Conservation (phyloP, 495 filamentous ascomycete genomes). For the Neurospora pannonica region DNA sequence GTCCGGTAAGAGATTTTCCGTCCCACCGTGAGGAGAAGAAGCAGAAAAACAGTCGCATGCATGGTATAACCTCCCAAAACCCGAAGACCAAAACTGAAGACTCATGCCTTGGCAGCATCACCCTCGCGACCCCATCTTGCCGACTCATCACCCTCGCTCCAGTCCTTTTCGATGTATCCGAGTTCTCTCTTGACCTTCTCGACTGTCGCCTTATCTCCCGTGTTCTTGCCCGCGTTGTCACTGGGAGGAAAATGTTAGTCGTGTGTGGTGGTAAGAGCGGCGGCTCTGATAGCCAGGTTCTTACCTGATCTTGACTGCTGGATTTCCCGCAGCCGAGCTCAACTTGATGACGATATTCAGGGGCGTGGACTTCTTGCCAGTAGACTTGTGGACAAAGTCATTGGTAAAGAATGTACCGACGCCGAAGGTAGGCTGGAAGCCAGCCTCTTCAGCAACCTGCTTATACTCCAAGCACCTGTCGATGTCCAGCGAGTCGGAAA, state of each 20-base stretch:
- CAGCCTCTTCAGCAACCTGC: constrained; percentile 62
- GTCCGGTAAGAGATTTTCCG: neutral
- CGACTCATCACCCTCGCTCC: constrained; percentile 76
- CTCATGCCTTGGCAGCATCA: constrained; percentile 11
- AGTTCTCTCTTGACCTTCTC: constrained; percentile 73
- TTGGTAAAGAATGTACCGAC: constrained; percentile 95
- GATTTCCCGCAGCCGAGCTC: constrained; percentile 67
- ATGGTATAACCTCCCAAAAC: constrained; percentile 5
- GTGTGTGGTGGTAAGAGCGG: neutral
- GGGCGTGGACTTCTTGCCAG: constrained; percentile 75
- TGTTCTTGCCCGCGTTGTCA: constrained; percentile 95
- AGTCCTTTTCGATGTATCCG: constrained; percentile 76
- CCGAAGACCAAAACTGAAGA: neutral
- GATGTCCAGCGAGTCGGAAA: constrained; percentile 89
- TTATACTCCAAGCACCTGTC: constrained; percentile 89
- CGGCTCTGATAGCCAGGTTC: neutral
- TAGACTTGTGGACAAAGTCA: constrained; percentile 62
- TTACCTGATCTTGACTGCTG: constrained; percentile 78
- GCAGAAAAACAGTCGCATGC: neutral
- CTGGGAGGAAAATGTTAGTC: constrained; percentile 23
- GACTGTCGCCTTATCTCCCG: constrained; percentile 71
- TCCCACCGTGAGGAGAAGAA: neutral
- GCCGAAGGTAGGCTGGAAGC: constrained; percentile 79
- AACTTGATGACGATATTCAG: constrained; percentile 98
- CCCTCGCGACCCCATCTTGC: constrained; percentile 58